Evolutionary conservation across 768 basidiomycete genomes (phyloP).

Genomic region (Boletus sensibilis): DNA sequence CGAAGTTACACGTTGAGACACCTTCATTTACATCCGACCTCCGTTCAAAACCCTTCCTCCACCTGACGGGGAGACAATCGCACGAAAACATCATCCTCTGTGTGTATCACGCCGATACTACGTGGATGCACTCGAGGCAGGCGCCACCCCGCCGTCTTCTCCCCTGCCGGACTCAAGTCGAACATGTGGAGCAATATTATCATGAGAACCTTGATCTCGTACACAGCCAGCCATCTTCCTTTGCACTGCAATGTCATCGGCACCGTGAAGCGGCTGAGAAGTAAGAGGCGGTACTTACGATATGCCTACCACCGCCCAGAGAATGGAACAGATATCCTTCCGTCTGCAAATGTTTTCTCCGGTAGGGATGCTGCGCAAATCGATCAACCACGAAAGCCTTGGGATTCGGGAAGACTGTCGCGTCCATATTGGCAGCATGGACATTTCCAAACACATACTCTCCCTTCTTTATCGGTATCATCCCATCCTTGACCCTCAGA

Average conservation of each 20-base stretch:
- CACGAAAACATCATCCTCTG: constrained; percentile 18
- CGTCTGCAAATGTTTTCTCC: constrained; percentile 13
- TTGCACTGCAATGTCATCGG: constrained; percentile 17
- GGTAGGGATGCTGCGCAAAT: constrained; percentile 17
- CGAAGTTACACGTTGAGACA: too few species aligned
- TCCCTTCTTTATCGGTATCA: constrained; percentile 19
- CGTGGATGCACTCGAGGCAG: constrained; percentile 11
- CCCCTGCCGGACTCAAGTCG: constrained; percentile 4
- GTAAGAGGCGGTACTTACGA: constrained; percentile 5
- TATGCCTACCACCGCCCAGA: constrained; percentile 19
- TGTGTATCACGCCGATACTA: constrained; percentile 17
- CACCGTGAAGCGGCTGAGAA: not conserved
- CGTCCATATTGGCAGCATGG: constrained; percentile 20
- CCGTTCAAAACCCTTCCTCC: not conserved
- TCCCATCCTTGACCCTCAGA: constrained; percentile 6
- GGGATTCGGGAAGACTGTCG: constrained; percentile 9
- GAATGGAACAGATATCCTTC: constrained; percentile 11
- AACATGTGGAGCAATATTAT: constrained; percentile 20
- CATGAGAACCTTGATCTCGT: constrained; percentile 20
- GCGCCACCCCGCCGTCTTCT: constrained; percentile 1
- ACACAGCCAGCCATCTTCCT: constrained; percentile 25
- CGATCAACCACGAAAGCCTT: constrained; percentile 19
- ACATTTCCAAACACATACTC: constrained; percentile 21
- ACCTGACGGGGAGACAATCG: constrained; percentile 3
- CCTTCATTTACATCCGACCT: not conserved